A percentile compares a stretch with the other conserved stretches of the same genome.
Evolutionary conservation across 257 asterid genomes (phyloP).

Genomic region (Rauvolfia tetraphylla): DNA sequence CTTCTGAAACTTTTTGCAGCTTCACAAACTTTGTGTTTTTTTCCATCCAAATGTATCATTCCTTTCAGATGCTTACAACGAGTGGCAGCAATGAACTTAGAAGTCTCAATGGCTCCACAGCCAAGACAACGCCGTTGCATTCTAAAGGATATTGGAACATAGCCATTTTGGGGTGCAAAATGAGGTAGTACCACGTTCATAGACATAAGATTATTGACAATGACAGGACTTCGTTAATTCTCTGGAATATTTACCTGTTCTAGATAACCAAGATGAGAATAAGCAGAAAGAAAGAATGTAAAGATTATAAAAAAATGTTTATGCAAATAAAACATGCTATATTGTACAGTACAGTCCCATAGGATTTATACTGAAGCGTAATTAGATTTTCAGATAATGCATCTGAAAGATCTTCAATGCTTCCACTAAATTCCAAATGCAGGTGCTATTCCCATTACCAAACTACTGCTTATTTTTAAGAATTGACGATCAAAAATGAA

Average conservation of each 20-base stretch:
- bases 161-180: conserved; percentile 32
- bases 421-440: neutral
- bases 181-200: conserved; percentile 8
- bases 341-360: neutral
- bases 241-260: neutral
- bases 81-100: conserved; percentile 32
- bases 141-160: conserved; percentile 37
- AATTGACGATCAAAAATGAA: neutral
- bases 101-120: conserved; percentile 28
- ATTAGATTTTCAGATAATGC: neutral
- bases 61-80: conserved; percentile 27
- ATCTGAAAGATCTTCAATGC: neutral
- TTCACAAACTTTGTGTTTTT: conserved; percentile 20
- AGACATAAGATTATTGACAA: conserved; percentile 14
- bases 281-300: neutral
- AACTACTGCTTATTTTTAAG: neutral
- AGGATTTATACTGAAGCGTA: neutral
- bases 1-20: conserved; percentile 17
- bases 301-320: neutral
- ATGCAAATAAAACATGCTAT: neutral
- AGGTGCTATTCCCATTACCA: neutral
- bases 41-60: conserved; percentile 23
- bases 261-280: neutral
- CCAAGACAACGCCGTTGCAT: conserved; percentile 44
- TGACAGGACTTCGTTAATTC: neutral